A percentile compares a stretch with the other conserved stretches of the same genome.
phyloP scores from a whole-genome alignment of 2,329 filamentous ascomycete species.

The Fusarium heterosporum region DNA sequence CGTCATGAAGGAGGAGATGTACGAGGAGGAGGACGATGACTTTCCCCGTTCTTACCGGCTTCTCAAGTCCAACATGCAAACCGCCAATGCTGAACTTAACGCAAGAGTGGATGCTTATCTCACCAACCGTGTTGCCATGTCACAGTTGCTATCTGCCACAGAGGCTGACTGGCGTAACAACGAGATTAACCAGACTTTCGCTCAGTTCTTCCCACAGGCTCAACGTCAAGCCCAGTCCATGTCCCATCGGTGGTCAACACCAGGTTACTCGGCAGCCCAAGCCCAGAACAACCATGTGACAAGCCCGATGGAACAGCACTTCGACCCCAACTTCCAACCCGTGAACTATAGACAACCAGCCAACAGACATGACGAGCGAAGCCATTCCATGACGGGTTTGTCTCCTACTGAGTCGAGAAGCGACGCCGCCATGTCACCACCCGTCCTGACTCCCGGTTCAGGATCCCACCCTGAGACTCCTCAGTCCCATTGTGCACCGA shows the following conservation, averaged over 20 bases:
- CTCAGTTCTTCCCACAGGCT: conserved; percentile 58
- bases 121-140: conserved; percentile 58
- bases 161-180: conserved; percentile 57
- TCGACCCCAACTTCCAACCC: conserved; percentile 41
- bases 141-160: conserved; percentile 53
- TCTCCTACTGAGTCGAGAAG: conserved; percentile 35
- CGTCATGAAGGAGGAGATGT: conserved; percentile 93
- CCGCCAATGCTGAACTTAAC: conserved; percentile 70
- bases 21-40: conserved; percentile 92
- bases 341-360: conserved; percentile 40
- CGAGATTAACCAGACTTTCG: conserved; percentile 61
- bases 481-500: conserved; percentile 37
- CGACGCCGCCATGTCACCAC: conserved; percentile 40
- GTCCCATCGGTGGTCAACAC: conserved; percentile 41
- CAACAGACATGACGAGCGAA: conserved; percentile 29
- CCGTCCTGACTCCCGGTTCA: conserved; percentile 47
- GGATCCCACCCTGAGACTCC: conserved; percentile 42
- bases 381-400: conserved; percentile 33
- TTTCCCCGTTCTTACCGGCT: conserved; percentile 74
- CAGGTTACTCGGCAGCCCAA: conserved; percentile 30
- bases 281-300: conserved; percentile 20
- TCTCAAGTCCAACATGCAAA: conserved; percentile 72
- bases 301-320: conserved; percentile 32
- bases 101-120: conserved; percentile 65
- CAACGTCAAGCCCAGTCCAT: conserved; percentile 45